phyloP scores from a whole-genome alignment of 1,139 yeast species.

The Hemisphaericaspora lyxosophila region DNA sequence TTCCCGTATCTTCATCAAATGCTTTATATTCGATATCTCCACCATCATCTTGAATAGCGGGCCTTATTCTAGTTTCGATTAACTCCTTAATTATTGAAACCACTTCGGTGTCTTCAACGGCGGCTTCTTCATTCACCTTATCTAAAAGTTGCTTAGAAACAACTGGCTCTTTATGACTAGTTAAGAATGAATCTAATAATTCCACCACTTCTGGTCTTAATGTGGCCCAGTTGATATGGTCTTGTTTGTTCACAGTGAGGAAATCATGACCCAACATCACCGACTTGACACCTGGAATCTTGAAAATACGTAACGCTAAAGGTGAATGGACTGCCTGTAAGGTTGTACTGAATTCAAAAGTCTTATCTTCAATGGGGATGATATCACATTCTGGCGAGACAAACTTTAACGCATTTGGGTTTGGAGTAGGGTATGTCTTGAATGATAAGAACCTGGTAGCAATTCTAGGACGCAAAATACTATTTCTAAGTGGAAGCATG shows the following conservation, averaged over 20 bases:
- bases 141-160: slow-evolving; percentile 49
- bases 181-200: slow-evolving; percentile 38
- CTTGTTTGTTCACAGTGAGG: slow-evolving; percentile 48
- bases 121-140: slow-evolving; percentile 32
- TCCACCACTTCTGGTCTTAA: slow-evolving; percentile 47
- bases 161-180: slow-evolving; percentile 44
- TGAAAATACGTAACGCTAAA: slow-evolving; percentile 74
- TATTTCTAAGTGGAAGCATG: slow-evolving; percentile 2
- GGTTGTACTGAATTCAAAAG: slow-evolving; percentile 68
- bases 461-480: slow-evolving; percentile 3
- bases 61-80: slow-evolving; percentile 61
- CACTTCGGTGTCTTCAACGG: slow-evolving; percentile 50
- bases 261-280: slow-evolving; percentile 79
- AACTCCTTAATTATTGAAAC: slow-evolving; percentile 60
- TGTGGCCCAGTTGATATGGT: slow-evolving; percentile 47
- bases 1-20: slow-evolving; percentile 66
- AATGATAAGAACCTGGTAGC: slow-evolving; percentile 32
- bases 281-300: slow-evolving; percentile 80
- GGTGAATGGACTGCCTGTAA: slow-evolving; percentile 77
- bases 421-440: slow-evolving; percentile 69
- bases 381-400: slow-evolving; percentile 46
- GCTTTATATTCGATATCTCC: slow-evolving; percentile 76
- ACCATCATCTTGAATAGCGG: slow-evolving; percentile 77
- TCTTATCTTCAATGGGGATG: slow-evolving; percentile 65
- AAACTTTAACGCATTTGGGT: slow-evolving; percentile 88